A percentile compares a stretch with the other conserved stretches of the same genome.
Conservation (phyloP, 176 grass and related monocot genomes). For the Echinochloa phyllopogon region DNA sequence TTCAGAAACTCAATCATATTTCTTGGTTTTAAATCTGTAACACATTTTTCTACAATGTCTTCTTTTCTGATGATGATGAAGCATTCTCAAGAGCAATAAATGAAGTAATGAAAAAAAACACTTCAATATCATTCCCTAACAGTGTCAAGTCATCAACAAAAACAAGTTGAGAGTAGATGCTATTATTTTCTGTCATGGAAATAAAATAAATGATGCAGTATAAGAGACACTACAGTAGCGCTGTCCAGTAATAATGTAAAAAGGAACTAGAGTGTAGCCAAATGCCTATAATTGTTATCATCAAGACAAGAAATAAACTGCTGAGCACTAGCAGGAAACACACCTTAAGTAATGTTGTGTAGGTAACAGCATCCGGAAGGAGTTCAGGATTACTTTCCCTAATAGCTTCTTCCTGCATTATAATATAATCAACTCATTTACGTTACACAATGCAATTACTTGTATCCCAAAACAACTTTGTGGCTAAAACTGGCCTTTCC, state of each 20-base stretch:
- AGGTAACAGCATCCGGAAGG: constrained; percentile 84
- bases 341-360: constrained; percentile 94
- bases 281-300: not conserved
- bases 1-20: constrained; percentile 8
- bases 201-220: not conserved
- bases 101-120: not conserved
- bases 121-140: not conserved
- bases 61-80: not conserved
- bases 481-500: constrained; percentile 91
- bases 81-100: not conserved
- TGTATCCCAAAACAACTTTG: constrained; percentile 45
- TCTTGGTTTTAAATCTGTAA: constrained; percentile 20
- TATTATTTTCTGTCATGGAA: constrained; percentile 10
- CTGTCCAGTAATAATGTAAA: not conserved
- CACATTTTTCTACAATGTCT: not conserved
- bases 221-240: not conserved
- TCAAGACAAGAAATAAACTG: not conserved
- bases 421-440: constrained; percentile 52
- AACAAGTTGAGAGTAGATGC: not conserved
- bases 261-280: not conserved
- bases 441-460: constrained; percentile 32
- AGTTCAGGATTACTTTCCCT: constrained; percentile 59
- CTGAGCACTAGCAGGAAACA: not conserved
- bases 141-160: not conserved
- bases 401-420: constrained; percentile 82